Conservation (phyloP, 2,329 filamentous ascomycete species). For the Incumbomyces lentus region DNA sequence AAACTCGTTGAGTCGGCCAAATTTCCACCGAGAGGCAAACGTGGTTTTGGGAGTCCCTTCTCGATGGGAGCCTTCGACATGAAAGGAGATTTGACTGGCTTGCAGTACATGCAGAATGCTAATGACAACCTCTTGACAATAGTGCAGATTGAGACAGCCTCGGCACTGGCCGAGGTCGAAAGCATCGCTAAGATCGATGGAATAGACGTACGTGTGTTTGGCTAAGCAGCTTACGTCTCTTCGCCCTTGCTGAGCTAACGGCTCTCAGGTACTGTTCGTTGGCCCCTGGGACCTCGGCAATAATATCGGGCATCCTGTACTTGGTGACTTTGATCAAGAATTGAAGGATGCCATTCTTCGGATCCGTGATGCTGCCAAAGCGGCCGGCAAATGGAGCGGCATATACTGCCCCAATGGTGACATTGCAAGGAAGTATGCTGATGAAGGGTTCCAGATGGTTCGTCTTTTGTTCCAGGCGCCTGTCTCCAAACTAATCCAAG, state of each 20-base stretch:
- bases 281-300: constrained; percentile 49
- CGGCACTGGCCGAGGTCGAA: constrained; percentile 28
- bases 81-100: constrained; percentile 27
- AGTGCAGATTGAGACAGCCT: constrained; percentile 34
- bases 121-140: constrained; percentile 44
- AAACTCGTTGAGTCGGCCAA: constrained; percentile 43
- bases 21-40: constrained; percentile 45
- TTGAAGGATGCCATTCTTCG: constrained; percentile 41
- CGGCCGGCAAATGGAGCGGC: constrained; percentile 43
- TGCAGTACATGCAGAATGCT: constrained; percentile 45
- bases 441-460: constrained; percentile 47
- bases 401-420: constrained; percentile 47
- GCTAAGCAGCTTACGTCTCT: constrained; percentile 7
- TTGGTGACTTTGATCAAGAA: constrained; percentile 38
- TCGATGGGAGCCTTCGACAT: constrained; percentile 34
- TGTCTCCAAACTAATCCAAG: constrained; percentile 2
- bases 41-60: constrained; percentile 49
- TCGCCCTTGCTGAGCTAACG: constrained; percentile 27
- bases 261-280: constrained; percentile 35
- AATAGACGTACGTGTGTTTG: background rate
- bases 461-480: constrained; percentile 12
- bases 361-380: constrained; percentile 42
- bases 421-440: constrained; percentile 41
- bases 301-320: constrained; percentile 45
- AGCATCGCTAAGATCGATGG: constrained; percentile 13